A percentile compares a stretch with the other conserved stretches of the same genome.
Evolutionary conservation across 2,329 filamentous ascomycete species (phyloP).

Genomic region (Tympanopsis confertula): DNA sequence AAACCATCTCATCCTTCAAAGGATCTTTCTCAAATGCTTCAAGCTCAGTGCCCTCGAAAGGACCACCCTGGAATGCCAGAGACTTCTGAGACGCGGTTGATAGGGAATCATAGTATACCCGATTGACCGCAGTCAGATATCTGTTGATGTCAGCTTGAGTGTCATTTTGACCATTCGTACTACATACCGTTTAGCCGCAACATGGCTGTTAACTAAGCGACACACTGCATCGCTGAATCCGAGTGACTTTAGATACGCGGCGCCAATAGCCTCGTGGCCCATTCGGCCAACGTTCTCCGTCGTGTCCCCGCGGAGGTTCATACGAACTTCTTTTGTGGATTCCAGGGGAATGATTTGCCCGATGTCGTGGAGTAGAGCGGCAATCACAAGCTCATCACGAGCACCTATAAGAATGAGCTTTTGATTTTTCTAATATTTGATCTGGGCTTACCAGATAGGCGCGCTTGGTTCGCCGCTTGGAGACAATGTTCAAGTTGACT

Average conservation of each 20-base stretch:
- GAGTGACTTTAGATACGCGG: constrained; percentile 17
- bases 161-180: neutral
- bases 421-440: constrained; percentile 3
- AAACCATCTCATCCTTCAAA: constrained; percentile 19
- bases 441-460: constrained; percentile 7
- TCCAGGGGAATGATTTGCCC: constrained; percentile 25
- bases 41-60: constrained; percentile 16
- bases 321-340: constrained; percentile 12
- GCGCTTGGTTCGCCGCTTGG: constrained; percentile 15
- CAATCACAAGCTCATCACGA: constrained; percentile 18
- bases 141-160: constrained; percentile 5
- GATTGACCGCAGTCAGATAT: constrained; percentile 21
- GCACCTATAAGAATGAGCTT: constrained; percentile 3
- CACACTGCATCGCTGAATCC: constrained; percentile 22
- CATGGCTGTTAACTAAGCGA: constrained; percentile 21
- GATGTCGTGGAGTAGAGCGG: constrained; percentile 27
- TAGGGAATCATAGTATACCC: constrained; percentile 17
- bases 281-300: constrained; percentile 15
- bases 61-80: constrained; percentile 22
- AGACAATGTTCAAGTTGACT: constrained; percentile 16
- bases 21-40: constrained; percentile 16
- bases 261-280: constrained; percentile 23
- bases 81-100: constrained; percentile 22
- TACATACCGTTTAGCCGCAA: constrained; percentile 17
- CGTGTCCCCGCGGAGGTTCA: constrained; percentile 12